Base-by-base conservation (phyloP, 2,329 filamentous ascomycete species). In the Dothistroma pini region DNA sequence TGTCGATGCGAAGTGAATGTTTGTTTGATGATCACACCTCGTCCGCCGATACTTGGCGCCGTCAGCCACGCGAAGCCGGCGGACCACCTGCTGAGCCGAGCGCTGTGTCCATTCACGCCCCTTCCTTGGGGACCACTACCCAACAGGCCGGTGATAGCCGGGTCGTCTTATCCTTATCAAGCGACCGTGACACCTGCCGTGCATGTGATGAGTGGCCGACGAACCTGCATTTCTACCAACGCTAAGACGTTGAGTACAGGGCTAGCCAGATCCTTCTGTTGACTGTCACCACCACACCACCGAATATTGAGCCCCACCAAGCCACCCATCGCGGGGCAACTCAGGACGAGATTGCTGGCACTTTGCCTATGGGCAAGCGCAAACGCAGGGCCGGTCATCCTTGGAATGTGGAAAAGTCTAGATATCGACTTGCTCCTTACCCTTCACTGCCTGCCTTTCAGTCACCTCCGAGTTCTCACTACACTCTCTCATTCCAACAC, bases 171-270 rank as follows among this genome's bases (percentile, higher is more conserved):
- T 53, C 29, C 51, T 53, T 53, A 35, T 53, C 29, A 16, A 31
- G 22, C 51, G 51, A 32, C 2, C 25, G 21, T 52, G 49, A 4
- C 49, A 31, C 49, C 7, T 35, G 31, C 25, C n/a, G 51, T 32
- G 51, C 51, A 53, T 53, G 51, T 53, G 51, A 53, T 31, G 51
- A 14, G 4, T n/a, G n/a, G n/a, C n/a, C 25, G 35, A 19, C n/a
- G 19, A 11, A n/a, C 50, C 50, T 32, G 50, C 50, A 11, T 22
- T 31, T 32, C 25, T n/a, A 14, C 48, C 21, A 22, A n/a, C 22
- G 54, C 54, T 64, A 62, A 35, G 9, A 60, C 60, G 21, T 62
- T 63, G 65, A 63, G 63, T 59, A 57, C 62, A 66, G 57, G 57
- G 56, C 22, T 49, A 66, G 52, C 22, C 62, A 51, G 25, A 21